These are phyloP conservation scores for Breviolum minutum DNA, from an alignment of 73 alveolate species.

Conservation along the genomic window DNA sequence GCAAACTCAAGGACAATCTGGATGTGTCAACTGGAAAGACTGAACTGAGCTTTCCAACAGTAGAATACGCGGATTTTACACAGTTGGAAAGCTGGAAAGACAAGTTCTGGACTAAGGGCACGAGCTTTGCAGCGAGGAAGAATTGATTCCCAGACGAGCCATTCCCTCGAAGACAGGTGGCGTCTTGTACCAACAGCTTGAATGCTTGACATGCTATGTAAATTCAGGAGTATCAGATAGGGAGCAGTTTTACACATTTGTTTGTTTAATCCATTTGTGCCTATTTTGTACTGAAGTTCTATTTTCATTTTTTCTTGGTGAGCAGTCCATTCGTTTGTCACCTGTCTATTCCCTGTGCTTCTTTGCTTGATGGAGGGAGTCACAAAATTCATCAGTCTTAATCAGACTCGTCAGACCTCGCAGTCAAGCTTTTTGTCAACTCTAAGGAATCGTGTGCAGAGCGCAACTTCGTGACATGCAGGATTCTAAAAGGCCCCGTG, in stretches of 20 bases:
- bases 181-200: neutral
- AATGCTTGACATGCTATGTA: no score
- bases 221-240: no score
- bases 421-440: no score
- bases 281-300: no score
- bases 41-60: no score
- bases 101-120: conserved; percentile 16
- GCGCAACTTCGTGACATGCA: conserved; percentile 32
- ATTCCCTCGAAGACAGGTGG: conserved; percentile 43
- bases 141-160: conserved; percentile 44
- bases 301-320: no score
- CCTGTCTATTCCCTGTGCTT: neutral
- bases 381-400: neutral
- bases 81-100: no score
- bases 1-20: no score
- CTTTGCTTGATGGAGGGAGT: neutral
- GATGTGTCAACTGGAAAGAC: no score
- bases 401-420: neutral
- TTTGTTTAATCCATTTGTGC: no score
- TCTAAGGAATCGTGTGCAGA: conserved; percentile 58
- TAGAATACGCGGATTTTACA: no score
- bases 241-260: no score
- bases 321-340: neutral
- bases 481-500: neutral
- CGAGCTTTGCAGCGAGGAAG: neutral